These are phyloP conservation scores for Exophiala sideris DNA, from an alignment of 2,329 filamentous ascomycete genomes.

Conservation along the genomic window DNA sequence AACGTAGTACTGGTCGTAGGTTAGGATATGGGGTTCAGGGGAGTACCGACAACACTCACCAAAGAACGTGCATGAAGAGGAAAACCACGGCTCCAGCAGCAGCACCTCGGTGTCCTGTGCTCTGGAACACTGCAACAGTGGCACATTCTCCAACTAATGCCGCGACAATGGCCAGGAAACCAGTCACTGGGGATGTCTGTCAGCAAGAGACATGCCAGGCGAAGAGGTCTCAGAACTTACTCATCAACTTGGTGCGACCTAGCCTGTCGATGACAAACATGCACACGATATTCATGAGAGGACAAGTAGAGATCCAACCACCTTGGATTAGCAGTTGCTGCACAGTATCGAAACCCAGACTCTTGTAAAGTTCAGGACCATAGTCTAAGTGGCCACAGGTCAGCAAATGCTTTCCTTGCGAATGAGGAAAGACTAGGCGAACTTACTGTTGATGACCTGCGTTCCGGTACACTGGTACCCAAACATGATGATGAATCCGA, in stretches of 20 bases:
- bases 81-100: constrained; percentile 66
- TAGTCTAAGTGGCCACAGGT: constrained; percentile 8
- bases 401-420: background rate
- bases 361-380: constrained; percentile 15
- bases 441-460: constrained; percentile 8
- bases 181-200: constrained; percentile 32
- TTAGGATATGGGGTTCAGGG: no score
- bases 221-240: background rate
- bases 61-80: constrained; percentile 50
- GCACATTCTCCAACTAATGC: constrained; percentile 36
- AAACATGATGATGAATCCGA: constrained; percentile 10
- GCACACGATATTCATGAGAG: constrained; percentile 25
- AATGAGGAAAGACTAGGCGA: background rate
- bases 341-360: constrained; percentile 16
- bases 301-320: constrained; percentile 17
- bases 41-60: no score
- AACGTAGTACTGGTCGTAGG: background rate
- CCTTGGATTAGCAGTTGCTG: constrained; percentile 12
- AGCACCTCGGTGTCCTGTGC: constrained; percentile 43
- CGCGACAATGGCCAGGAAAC: constrained; percentile 32
- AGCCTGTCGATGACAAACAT: constrained; percentile 37
- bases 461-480: constrained; percentile 5
- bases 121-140: constrained; percentile 48
- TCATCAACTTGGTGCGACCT: constrained; percentile 34
- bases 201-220: background rate